Conservation (phyloP, 2,329 filamentous ascomycete genomes). For the Talaromyces sp. region DNA sequence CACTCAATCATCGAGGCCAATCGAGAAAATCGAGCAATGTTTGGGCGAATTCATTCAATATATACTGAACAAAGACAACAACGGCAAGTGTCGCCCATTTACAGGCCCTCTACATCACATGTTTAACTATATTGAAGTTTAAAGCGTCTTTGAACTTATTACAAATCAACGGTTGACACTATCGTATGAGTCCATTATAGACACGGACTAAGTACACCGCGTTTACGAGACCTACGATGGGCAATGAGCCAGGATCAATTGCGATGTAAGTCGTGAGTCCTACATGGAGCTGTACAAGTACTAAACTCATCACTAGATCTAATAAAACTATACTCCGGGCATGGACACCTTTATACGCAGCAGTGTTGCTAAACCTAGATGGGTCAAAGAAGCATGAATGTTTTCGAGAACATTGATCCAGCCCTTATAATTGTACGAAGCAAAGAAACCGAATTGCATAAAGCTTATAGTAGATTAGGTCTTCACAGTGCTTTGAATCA, state of each 20-base stretch:
- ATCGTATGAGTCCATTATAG: not conserved
- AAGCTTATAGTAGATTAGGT: no score
- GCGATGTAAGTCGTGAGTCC: no score
- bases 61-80: not conserved
- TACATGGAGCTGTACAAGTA: not conserved
- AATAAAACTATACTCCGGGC: not conserved
- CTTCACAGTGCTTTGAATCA: no score
- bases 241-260: not conserved
- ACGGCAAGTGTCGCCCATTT: not conserved
- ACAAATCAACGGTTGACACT: not conserved
- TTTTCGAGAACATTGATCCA: not conserved
- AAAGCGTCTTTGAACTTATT: not conserved
- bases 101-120: not conserved
- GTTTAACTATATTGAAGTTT: not conserved
- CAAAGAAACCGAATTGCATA: no score
- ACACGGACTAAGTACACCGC: not conserved
- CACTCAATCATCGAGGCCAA: not conserved
- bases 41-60: not conserved
- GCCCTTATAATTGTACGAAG: no score
- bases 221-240: not conserved
- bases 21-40: not conserved
- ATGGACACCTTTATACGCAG: not conserved
- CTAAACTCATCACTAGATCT: not conserved
- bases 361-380: not conserved
- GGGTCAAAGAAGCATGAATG: not conserved